Percentiles rank a stretch among this genome's conserved stretches.
These are phyloP conservation scores for Gypsophila paniculata DNA, from an alignment of 179 eudicot genomes.

Conservation along the genomic window DNA sequence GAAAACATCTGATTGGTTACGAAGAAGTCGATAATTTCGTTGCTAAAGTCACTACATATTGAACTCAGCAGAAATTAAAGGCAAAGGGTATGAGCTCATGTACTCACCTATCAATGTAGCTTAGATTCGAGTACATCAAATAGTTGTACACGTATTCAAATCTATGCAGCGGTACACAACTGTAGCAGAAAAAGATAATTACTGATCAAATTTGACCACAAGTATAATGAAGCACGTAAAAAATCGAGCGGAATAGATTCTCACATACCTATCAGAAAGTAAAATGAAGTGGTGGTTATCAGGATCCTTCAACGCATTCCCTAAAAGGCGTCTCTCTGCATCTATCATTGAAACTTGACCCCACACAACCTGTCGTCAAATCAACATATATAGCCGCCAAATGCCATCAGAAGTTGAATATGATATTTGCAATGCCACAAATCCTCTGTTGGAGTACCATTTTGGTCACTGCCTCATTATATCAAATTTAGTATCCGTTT, in stretches of 20 bases:
- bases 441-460: no score
- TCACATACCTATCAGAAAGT: conserved; percentile 80
- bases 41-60: neutral
- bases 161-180: conserved; percentile 84
- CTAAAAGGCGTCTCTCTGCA: conserved; percentile 87
- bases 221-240: neutral
- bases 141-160: conserved; percentile 80
- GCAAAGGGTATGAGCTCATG: neutral
- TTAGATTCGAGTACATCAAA: conserved; percentile 76
- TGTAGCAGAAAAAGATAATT: conserved; percentile 35
- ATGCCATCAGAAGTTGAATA: conserved; percentile 3
- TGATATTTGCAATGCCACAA: neutral
- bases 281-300: conserved; percentile 86
- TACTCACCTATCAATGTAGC: conserved; percentile 79
- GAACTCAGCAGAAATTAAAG: neutral
- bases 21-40: neutral
- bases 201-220: neutral
- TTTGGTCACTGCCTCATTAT: no score
- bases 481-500: neutral
- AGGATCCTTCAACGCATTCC: conserved; percentile 75
- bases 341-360: conserved; percentile 94
- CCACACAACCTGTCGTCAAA: conserved; percentile 70
- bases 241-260: neutral
- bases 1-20: neutral
- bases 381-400: conserved; percentile 4